A percentile compares a stretch with the other conserved stretches of the same genome.
phyloP scores from a whole-genome alignment of 495 filamentous ascomycete genomes.

The Rostrohypoxylon terebratum region DNA sequence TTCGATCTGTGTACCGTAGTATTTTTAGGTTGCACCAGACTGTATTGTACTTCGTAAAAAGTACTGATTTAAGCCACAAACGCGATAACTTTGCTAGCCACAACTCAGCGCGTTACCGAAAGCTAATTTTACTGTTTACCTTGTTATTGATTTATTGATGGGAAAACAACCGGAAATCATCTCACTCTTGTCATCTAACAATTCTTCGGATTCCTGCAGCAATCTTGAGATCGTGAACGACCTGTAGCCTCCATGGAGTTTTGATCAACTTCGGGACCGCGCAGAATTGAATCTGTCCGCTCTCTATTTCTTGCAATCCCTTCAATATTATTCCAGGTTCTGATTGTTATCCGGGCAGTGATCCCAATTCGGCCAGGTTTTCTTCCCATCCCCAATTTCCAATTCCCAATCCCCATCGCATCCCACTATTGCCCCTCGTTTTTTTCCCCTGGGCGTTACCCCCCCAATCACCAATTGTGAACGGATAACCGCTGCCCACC shows the following conservation, averaged over 20 bases:
- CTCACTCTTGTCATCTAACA: conserved; percentile 22
- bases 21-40: neutral
- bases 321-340: neutral
- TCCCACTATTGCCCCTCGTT: conserved; percentile 43
- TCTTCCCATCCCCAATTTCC: conserved; percentile 18
- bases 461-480: conserved; percentile 24
- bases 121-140: conserved; percentile 39
- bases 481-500: conserved; percentile 4
- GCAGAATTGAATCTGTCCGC: conserved; percentile 40
- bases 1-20: neutral
- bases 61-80: conserved; percentile 22
- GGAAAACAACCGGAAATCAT: conserved; percentile 45
- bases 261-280: conserved; percentile 35
- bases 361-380: conserved; percentile 4
- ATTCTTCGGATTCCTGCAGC: conserved; percentile 6
- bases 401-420: neutral
- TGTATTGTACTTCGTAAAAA: too few relatives aligned
- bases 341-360: conserved; percentile 1
- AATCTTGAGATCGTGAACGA: conserved; percentile 13
- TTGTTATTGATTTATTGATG: conserved; percentile 32
- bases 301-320: conserved; percentile 3
- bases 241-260: conserved; percentile 35
- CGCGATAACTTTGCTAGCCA: conserved; percentile 34
- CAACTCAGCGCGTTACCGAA: conserved; percentile 33
- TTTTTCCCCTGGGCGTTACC: conserved; percentile 25